phyloP scores from a whole-genome alignment of 768 basidiomycete genomes.

The Mycena chlorophos region DNA sequence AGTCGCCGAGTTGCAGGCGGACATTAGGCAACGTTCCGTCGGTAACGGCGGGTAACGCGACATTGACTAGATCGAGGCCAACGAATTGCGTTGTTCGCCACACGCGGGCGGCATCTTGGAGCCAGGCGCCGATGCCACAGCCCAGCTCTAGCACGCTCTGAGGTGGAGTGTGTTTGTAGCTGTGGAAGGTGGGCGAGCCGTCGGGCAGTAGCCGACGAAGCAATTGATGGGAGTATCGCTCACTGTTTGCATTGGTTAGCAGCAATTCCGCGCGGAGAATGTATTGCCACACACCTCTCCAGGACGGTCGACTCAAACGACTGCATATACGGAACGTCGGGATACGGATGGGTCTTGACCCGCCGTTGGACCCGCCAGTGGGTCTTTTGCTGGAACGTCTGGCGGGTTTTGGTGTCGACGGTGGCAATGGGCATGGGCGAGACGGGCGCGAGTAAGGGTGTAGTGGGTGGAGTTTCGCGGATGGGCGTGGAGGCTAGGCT shows the following conservation, averaged over 20 bases:
- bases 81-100: slow-evolving; percentile 64
- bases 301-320: slow-evolving; percentile 57
- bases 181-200: slow-evolving; percentile 61
- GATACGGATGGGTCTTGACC: slow-evolving; percentile 59
- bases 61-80: slow-evolving; percentile 65
- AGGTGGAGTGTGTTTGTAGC: slow-evolving; percentile 50
- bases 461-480: slow-evolving; percentile 7
- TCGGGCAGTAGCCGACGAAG: slow-evolving; percentile 54
- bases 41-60: slow-evolving; percentile 39
- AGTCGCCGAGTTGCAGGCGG: slow-evolving; percentile 61
- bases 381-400: slow-evolving; percentile 33
- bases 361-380: slow-evolving; percentile 42
- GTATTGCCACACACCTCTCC: slow-evolving; percentile 51
- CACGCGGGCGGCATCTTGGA: slow-evolving; percentile 54
- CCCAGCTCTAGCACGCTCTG: slow-evolving; percentile 68
- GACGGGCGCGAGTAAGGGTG: background rate
- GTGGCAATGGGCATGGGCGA: background rate
- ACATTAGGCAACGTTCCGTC: slow-evolving; percentile 30
- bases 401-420: slow-evolving; percentile 23
- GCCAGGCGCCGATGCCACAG: slow-evolving; percentile 74
- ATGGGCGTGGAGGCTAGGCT: slow-evolving; percentile 3
- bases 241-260: slow-evolving; percentile 43
- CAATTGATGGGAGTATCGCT: slow-evolving; percentile 56
- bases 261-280: slow-evolving; percentile 8
- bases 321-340: slow-evolving; percentile 64